These are phyloP conservation scores for Podospora didyma DNA, from an alignment of 495 filamentous ascomycete species.

Conservation along the genomic window DNA sequence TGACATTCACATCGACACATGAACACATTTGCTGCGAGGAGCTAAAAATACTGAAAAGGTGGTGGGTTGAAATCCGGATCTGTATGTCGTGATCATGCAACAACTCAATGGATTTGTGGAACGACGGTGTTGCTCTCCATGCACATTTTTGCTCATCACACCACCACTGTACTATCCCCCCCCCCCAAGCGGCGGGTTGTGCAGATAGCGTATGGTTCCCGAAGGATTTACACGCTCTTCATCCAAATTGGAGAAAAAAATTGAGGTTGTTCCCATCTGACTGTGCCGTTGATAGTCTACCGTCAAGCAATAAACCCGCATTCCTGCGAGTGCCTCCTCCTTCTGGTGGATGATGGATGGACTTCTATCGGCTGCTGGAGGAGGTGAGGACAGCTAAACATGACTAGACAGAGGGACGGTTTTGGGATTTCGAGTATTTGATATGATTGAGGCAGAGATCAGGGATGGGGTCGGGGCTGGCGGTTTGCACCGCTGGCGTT, in stretches of 20 bases:
- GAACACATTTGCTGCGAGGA: conserved; percentile 1
- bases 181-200: background rate
- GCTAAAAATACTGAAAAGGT: conserved; percentile 19
- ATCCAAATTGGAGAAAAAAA: background rate
- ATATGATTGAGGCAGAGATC: background rate
- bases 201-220: too few relatives aligned
- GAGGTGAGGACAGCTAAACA: too few relatives aligned
- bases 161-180: background rate
- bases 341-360: too few relatives aligned
- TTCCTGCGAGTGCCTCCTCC: background rate
- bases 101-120: background rate
- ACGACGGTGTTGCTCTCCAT: background rate
- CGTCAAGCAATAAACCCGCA: background rate
- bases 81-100: background rate
- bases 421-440: too few relatives aligned
- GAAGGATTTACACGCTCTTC: background rate
- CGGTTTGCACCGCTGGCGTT: background rate
- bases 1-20: background rate
- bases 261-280: background rate
- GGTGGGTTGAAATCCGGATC: conserved; percentile 13
- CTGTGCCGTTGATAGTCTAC: background rate
- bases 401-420: too few relatives aligned
- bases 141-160: background rate
- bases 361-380: too few relatives aligned
- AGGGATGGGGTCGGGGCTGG: background rate